Conservation (phyloP, 73 alveolate genomes). For the Halteria grandinella region DNA sequence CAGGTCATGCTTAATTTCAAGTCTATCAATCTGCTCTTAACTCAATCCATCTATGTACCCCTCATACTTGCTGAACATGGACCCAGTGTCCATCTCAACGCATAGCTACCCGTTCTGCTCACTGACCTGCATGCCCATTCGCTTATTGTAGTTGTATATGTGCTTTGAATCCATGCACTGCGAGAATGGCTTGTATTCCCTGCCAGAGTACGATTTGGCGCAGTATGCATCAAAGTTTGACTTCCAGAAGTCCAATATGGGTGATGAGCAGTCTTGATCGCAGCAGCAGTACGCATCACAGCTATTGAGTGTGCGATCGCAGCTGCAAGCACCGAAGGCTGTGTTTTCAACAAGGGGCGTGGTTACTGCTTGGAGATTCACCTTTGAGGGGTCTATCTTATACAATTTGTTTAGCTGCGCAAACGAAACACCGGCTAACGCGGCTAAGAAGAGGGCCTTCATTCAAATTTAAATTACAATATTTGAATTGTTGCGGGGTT, state of each 20-base stretch:
- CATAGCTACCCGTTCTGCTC: slow-evolving; percentile 44
- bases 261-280: slow-evolving; percentile 60
- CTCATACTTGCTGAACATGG: slow-evolving; percentile 22
- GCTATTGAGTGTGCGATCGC: slow-evolving; percentile 59
- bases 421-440: too few relatives aligned
- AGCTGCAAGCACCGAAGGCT: slow-evolving; percentile 58
- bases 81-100: slow-evolving; percentile 52
- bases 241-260: slow-evolving; percentile 34
- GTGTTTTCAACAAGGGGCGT: slow-evolving; percentile 41
- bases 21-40: background rate
- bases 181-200: slow-evolving; percentile 44
- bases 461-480: too few relatives aligned
- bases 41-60: background rate
- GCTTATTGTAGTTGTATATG: slow-evolving; percentile 19
- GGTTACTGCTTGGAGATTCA: too few relatives aligned
- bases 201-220: slow-evolving; percentile 7
- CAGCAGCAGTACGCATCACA: slow-evolving; percentile 76
- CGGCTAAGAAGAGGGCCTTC: too few relatives aligned
- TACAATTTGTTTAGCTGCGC: too few relatives aligned
- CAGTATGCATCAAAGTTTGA: slow-evolving; percentile 37
- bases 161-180: slow-evolving; percentile 39
- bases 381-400: too few relatives aligned
- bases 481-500: too few relatives aligned
- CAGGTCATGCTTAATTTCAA: background rate
- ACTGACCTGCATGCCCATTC: slow-evolving; percentile 54